Conservation (phyloP, 345 rosid species). For the Salix koriyanagi region DNA sequence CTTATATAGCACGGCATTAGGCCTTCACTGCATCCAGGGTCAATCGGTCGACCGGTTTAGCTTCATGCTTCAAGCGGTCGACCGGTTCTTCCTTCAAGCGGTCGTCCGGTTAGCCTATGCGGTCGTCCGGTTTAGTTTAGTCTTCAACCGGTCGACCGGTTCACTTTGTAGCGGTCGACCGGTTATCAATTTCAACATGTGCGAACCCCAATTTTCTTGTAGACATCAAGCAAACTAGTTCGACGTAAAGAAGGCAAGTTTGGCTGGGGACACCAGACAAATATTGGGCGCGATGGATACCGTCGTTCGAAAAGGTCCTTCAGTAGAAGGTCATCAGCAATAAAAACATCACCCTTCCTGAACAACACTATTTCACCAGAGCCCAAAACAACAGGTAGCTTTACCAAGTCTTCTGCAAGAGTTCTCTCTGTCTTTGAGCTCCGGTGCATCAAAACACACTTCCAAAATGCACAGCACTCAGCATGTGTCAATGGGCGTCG, state of each 20-base stretch:
- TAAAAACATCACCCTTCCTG: conserved; percentile 45
- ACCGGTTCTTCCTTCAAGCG: no score
- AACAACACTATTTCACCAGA: conserved; percentile 33
- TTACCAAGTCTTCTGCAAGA: conserved; percentile 35
- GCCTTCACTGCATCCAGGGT: no score
- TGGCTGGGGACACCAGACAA: conserved; percentile 70
- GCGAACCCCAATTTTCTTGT: conserved; percentile 53
- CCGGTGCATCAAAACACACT: conserved; percentile 21
- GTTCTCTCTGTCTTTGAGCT: conserved; percentile 10
- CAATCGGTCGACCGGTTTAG: no score
- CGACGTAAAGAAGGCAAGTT: conserved; percentile 39
- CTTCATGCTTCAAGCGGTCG: no score
- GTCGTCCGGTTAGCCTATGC: no score
- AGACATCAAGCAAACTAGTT: conserved; percentile 40
- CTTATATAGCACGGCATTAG: no score
- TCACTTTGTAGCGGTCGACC: no score
- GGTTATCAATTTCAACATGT: no score
- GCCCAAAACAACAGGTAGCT: conserved; percentile 46
- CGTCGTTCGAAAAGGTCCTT: conserved; percentile 40
- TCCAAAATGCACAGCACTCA: conserved; percentile 71
- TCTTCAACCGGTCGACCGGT: no score
- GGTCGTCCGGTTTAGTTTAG: no score
- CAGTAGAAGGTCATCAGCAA: conserved; percentile 64
- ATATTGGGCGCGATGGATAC: conserved; percentile 30
- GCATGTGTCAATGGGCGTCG: conserved; percentile 27